Evolutionary conservation across 2,329 filamentous ascomycete species (phyloP).

Genomic region (Sclerotinia minor): DNA sequence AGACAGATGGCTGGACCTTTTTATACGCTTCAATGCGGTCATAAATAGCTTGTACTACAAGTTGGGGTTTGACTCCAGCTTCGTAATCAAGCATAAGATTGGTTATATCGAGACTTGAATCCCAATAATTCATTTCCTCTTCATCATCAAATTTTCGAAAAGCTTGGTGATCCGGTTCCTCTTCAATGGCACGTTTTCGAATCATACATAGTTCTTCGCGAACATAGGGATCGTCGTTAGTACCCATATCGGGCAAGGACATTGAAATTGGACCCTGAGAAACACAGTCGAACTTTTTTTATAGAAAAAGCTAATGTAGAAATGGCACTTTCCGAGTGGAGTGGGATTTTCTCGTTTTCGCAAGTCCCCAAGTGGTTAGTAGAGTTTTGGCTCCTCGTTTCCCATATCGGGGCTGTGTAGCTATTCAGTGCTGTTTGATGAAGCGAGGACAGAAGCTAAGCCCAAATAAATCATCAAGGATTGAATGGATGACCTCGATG

Average conservation of each 20-base stretch:
- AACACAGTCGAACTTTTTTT: slow-evolving; percentile 33
- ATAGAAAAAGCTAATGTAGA: slow-evolving; percentile 33
- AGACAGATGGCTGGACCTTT: slow-evolving; percentile 50
- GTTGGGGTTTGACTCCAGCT: slow-evolving; percentile 35
- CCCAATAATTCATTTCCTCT: slow-evolving; percentile 32
- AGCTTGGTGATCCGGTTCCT: slow-evolving; percentile 32
- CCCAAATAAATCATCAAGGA: background rate
- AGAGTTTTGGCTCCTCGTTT: slow-evolving; percentile 36
- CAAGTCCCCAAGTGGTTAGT: slow-evolving; percentile 37
- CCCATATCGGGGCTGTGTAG: slow-evolving; percentile 32
- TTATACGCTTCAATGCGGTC: slow-evolving; percentile 46
- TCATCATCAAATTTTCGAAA: slow-evolving; percentile 29
- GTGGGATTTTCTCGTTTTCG: slow-evolving; percentile 30
- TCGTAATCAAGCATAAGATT: slow-evolving; percentile 36
- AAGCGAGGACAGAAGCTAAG: background rate
- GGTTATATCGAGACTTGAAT: slow-evolving; percentile 37
- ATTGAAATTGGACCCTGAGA: slow-evolving; percentile 34
- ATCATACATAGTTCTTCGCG: slow-evolving; percentile 39
- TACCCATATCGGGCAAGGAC: slow-evolving; percentile 26
- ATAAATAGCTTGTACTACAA: slow-evolving; percentile 37
- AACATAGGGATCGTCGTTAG: slow-evolving; percentile 25
- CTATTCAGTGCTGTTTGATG: slow-evolving; percentile 25
- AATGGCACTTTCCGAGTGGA: slow-evolving; percentile 38
- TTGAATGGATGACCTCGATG: background rate
- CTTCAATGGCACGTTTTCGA: slow-evolving; percentile 28